A percentile compares a stretch with the other conserved stretches of the same genome.
Evolutionary conservation across 345 rosid genomes (phyloP).

Genomic region (Reutealis trisperma): DNA sequence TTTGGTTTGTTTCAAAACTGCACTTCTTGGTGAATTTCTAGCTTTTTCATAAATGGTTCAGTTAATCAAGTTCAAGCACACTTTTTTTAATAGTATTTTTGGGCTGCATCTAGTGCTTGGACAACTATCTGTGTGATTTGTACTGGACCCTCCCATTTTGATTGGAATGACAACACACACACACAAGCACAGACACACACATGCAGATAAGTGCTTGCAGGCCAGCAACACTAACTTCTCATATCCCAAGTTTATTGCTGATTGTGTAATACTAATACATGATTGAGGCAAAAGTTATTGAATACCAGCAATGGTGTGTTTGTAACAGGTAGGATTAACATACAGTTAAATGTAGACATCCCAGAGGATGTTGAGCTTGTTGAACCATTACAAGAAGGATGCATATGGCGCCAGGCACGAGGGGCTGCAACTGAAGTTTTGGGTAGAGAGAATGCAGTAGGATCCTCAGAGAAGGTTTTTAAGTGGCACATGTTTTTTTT

Average conservation of each 20-base stretch:
- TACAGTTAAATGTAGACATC: constrained; percentile 59
- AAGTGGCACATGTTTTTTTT: neutral
- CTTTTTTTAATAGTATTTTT: no score
- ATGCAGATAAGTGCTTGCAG: neutral
- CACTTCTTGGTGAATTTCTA: neutral
- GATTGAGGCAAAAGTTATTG: neutral
- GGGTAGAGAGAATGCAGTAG: constrained; percentile 37
- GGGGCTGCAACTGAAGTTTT: constrained; percentile 65
- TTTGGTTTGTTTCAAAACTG: neutral
- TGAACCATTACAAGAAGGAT: constrained; percentile 76
- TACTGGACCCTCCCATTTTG: neutral
- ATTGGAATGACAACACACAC: neutral
- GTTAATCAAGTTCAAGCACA: no score
- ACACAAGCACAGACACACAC: neutral
- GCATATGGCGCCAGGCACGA: constrained; percentile 83
- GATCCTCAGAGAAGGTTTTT: constrained; percentile 63
- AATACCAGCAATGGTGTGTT: neutral
- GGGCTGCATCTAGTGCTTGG: neutral
- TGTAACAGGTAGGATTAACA: constrained; percentile 66
- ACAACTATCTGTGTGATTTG: neutral
- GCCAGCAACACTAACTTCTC: neutral
- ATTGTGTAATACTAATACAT: neutral
- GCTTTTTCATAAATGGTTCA: neutral
- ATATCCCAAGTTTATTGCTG: neutral
- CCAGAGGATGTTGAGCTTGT: constrained; percentile 68